These are phyloP conservation scores for Acacia acuminata DNA, from an alignment of 306 rosid genomes.

Conservation along the genomic window DNA sequence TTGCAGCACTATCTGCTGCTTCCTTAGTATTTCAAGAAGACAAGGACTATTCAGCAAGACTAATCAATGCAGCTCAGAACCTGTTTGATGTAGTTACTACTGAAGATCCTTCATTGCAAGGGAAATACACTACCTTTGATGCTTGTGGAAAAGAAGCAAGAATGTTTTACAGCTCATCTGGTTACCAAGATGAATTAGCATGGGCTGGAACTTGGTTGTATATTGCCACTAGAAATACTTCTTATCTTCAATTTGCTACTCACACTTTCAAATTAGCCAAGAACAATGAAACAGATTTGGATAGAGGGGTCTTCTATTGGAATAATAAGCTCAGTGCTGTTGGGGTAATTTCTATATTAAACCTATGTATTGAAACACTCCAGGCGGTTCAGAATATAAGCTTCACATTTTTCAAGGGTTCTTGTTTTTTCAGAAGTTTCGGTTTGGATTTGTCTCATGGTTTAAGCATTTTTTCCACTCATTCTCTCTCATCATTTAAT, in stretches of 20 bases:
- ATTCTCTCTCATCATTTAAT: too few relatives aligned
- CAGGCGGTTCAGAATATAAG: too few relatives aligned
- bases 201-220: slow-evolving; percentile 91
- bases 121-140: slow-evolving; percentile 55
- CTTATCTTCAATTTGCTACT: slow-evolving; percentile 56
- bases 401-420: too few relatives aligned
- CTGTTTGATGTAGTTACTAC: slow-evolving; percentile 41
- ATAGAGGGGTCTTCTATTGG: slow-evolving; percentile 63
- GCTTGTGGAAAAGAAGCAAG: slow-evolving; percentile 74
- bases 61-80: slow-evolving; percentile 53
- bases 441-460: too few relatives aligned
- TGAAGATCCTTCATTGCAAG: slow-evolving; percentile 52
- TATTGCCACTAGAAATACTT: slow-evolving; percentile 56
- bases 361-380: neutral
- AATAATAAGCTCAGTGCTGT: slow-evolving; percentile 73
- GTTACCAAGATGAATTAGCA: slow-evolving; percentile 68
- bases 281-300: slow-evolving; percentile 45
- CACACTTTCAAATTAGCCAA: slow-evolving; percentile 42
- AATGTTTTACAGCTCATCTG: slow-evolving; percentile 56
- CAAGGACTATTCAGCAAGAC: slow-evolving; percentile 45
- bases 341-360: slow-evolving; percentile 44
- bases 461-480: too few relatives aligned
- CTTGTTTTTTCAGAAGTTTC: too few relatives aligned
- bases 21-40: slow-evolving; percentile 69
- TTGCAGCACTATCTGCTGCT: slow-evolving; percentile 80